Base-by-base conservation (phyloP, 2,329 filamentous ascomycete genomes). In the Trichoderma atroviride region DNA sequence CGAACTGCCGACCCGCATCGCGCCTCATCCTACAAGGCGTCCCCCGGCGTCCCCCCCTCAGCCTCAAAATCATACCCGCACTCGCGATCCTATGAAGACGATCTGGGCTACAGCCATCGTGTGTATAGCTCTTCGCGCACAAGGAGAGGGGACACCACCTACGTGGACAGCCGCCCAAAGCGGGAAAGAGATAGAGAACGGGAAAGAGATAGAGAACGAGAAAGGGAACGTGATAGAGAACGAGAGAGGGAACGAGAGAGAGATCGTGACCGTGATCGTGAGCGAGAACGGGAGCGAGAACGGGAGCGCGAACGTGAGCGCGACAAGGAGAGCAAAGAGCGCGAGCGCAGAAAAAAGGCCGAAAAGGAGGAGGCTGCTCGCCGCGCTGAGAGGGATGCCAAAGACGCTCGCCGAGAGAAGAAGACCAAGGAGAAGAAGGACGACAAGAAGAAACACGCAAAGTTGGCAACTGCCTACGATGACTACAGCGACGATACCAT, bases 1-100 rank as follows among this genome's bases (percentile, higher is more conserved):
- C 81, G 82, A 71, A 85, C 84, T 3, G 82, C 85, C 16, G 85
- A 88, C 40, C 40, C 40, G 67, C 85, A 84, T 52, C 79, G 82
- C 64, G 67, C 83, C 5, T 77, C 79, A 13, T 77, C 81, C 1
- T 84, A 82, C 75, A 82, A 80, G 74, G 76, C 74, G 27, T 74
- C 75, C 50, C 78, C 74, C 43, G 74, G 75, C 43, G 78, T 74
- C 4, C 58, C 58, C 71, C 78, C 78, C 3, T 76, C 79, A 5
- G 75, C 78, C 4, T 75, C 75, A 13, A 68, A 76, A 10, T 71
- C 77, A 13, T 83, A 83, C 71, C 59, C 74, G 24, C 76, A 75
- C 62, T 75, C 82, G 14, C 75, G 78, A 22, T 85, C 84, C 10
- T 86, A 80, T 71, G 86, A 87, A 19, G 84, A 86, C 29, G 81